These are phyloP conservation scores for Chaetomiaceae sp. DNA, from an alignment of 2,329 filamentous ascomycete genomes.

Conservation along the genomic window DNA sequence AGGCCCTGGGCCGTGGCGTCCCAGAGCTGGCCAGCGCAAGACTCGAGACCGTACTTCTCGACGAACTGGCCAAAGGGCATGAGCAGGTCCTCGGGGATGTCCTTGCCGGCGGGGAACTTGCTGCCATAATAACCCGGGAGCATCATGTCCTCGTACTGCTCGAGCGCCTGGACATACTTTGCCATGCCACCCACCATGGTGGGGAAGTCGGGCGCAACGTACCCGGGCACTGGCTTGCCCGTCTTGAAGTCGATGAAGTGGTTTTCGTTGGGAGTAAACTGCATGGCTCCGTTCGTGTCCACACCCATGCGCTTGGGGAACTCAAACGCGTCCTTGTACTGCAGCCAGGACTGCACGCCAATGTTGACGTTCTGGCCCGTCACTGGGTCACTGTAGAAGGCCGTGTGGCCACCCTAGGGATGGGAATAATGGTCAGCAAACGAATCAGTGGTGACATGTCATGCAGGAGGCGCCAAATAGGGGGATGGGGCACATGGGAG, in stretches of 20 bases:
- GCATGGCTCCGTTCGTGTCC: slow-evolving; percentile 8
- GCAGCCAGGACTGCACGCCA: slow-evolving; percentile 23
- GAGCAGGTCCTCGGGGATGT: slow-evolving; percentile 24
- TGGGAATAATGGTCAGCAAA: neutral
- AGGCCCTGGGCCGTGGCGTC: slow-evolving; percentile 18
- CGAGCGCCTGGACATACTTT: slow-evolving; percentile 15
- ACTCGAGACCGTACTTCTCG: slow-evolving; percentile 21
- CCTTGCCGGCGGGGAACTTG: slow-evolving; percentile 17
- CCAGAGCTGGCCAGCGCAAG: slow-evolving; percentile 20
- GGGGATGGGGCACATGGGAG: too few relatives aligned
- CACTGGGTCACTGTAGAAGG: slow-evolving; percentile 17
- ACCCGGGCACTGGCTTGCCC: slow-evolving; percentile 15
- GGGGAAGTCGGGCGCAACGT: slow-evolving; percentile 3
- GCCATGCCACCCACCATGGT: slow-evolving; percentile 12
- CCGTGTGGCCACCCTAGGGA: slow-evolving; percentile 23
- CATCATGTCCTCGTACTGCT: slow-evolving; percentile 21
- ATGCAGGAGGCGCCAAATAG: too few relatives aligned
- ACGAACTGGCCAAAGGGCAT: slow-evolving; percentile 23
- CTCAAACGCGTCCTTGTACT: slow-evolving; percentile 18
- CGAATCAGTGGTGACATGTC: too few relatives aligned
- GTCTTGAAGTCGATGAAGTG: slow-evolving; percentile 21
- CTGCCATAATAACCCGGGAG: slow-evolving; percentile 24
- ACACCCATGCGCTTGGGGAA: slow-evolving; percentile 23
- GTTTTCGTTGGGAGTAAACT: slow-evolving; percentile 5
- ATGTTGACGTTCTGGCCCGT: slow-evolving; percentile 18